Percentiles rank a stretch among this genome's conserved stretches.
Evolutionary conservation across 1,284 basidiomycete species (phyloP).

Genomic region (Boletellus deceptivus): DNA sequence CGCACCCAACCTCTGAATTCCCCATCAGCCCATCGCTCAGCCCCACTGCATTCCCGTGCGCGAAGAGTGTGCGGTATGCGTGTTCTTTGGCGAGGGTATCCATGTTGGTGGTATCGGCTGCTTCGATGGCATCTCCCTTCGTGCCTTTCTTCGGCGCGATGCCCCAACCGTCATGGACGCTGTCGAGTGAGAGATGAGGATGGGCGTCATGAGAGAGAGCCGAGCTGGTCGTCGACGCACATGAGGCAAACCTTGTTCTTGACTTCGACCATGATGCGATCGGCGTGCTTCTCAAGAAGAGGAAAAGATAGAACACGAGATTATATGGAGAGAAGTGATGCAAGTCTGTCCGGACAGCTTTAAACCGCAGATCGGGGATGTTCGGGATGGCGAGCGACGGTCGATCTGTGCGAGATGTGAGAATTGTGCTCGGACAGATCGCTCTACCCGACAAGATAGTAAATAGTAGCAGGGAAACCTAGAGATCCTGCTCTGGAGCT

Average conservation of each 20-base stretch:
- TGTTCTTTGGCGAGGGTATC: slow-evolving; percentile 80
- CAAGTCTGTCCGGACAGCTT: slow-evolving; percentile 7
- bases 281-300: not conserved
- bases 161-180: slow-evolving; percentile 95
- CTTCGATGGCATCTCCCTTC: slow-evolving; percentile 85
- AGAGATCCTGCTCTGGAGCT: too few species aligned
- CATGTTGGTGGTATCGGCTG: slow-evolving; percentile 83
- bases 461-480: too few species aligned
- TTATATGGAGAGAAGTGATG: not conserved
- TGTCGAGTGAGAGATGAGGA: slow-evolving; percentile 28
- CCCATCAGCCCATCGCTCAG: slow-evolving; percentile 92
- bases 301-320: not conserved
- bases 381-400: slow-evolving; percentile 7
- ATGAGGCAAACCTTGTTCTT: slow-evolving; percentile 91
- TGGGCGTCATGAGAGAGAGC: slow-evolving; percentile 2
- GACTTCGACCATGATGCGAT: slow-evolving; percentile 42
- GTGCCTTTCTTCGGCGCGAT: slow-evolving; percentile 62
- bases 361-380: slow-evolving; percentile 6
- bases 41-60: slow-evolving; percentile 85
- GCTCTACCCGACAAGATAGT: too few species aligned
- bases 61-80: slow-evolving; percentile 68
- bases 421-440: too few species aligned
- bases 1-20: slow-evolving; percentile 91
- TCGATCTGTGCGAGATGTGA: too few species aligned
- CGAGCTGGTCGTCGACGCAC: slow-evolving; percentile 42